These are phyloP conservation scores for Paecilomyces dactylethromorphus DNA, from an alignment of 2,329 filamentous ascomycete genomes.

Conservation along the genomic window DNA sequence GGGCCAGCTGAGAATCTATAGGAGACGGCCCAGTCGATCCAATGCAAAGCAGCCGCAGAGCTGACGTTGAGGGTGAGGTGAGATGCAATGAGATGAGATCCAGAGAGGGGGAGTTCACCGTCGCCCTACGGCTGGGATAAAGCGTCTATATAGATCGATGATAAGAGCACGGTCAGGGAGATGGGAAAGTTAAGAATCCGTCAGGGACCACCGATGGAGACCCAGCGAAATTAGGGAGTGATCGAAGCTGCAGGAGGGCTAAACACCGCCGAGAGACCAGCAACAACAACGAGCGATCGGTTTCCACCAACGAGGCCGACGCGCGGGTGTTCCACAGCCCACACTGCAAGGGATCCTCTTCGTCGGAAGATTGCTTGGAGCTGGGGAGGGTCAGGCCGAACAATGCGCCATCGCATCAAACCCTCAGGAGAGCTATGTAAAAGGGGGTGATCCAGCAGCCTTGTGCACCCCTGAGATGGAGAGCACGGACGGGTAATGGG, in stretches of 20 bases:
- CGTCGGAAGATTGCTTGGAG: background rate
- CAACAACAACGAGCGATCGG: background rate
- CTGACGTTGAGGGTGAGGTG: background rate
- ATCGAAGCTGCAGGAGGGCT: background rate
- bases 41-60: background rate
- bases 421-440: background rate
- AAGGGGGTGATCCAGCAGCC: background rate
- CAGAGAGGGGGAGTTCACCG: background rate
- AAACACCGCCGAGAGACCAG: background rate
- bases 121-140: background rate
- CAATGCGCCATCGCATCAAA: background rate
- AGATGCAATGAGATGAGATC: background rate
- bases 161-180: background rate
- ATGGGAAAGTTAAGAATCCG: background rate
- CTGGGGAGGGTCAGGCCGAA: background rate
- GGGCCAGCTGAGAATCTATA: constrained; percentile 22
- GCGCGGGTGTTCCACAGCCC: background rate
- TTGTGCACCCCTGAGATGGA: background rate
- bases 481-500: background rate
- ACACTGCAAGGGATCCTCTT: background rate
- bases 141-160: background rate
- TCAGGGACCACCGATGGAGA: background rate
- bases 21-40: background rate
- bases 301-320: background rate
- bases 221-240: background rate